These are phyloP conservation scores for Saccharomycopsis amapae DNA, from an alignment of 805 yeast genomes.

Conservation along the genomic window DNA sequence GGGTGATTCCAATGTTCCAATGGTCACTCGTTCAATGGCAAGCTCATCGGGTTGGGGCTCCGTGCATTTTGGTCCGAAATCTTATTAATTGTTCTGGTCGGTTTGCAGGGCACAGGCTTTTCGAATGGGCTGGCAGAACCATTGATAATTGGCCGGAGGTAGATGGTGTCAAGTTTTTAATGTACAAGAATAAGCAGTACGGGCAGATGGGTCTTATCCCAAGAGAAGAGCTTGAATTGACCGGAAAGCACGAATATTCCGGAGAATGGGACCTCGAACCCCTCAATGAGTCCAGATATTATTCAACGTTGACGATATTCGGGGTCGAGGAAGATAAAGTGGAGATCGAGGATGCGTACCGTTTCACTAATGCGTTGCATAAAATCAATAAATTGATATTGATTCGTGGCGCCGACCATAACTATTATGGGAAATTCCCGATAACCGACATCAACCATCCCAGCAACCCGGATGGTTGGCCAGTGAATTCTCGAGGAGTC, in stretches of 20 bases:
- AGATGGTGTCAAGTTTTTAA: not conserved
- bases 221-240: conserved; percentile 41
- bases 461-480: conserved; percentile 33
- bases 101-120: conserved; percentile 39
- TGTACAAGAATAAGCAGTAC: conserved; percentile 36
- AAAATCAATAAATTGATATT: conserved; percentile 52
- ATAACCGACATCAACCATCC: conserved; percentile 32
- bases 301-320: conserved; percentile 57
- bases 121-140: conserved; percentile 27
- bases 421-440: conserved; percentile 50
- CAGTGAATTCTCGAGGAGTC: conserved; percentile 37
- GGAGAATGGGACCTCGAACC: conserved; percentile 32
- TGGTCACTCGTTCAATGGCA: conserved; percentile 51
- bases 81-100: conserved; percentile 72
- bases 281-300: conserved; percentile 36
- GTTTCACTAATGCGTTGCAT: conserved; percentile 40
- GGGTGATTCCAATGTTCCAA: conserved; percentile 63
- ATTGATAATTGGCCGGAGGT: conserved; percentile 32
- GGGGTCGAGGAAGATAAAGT: conserved; percentile 64
- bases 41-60: conserved; percentile 23
- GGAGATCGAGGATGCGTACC: conserved; percentile 54
- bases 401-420: conserved; percentile 72
- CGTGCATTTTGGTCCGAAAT: conserved; percentile 47
- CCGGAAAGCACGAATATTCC: conserved; percentile 33
- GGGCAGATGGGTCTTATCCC: conserved; percentile 36